Conservation (phyloP, 495 filamentous ascomycete genomes). For the Hyaloscypha hepaticicola region DNA sequence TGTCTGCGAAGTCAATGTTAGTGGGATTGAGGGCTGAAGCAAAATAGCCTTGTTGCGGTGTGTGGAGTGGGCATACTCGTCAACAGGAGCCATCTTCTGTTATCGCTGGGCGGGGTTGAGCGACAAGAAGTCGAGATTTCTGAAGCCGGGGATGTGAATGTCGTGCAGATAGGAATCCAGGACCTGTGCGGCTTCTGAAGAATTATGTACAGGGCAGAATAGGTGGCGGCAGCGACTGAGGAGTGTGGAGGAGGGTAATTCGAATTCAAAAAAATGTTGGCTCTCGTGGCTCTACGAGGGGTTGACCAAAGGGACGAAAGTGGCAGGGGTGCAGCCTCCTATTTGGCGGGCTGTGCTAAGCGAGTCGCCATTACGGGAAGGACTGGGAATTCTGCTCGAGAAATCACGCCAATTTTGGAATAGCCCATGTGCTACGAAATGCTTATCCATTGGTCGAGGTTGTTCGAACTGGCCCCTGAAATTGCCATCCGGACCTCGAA, state of each 20-base stretch:
- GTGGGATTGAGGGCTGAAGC: neutral
- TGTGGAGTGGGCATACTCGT: constrained; percentile 38
- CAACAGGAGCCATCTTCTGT: constrained; percentile 31
- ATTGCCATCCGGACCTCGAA: neutral
- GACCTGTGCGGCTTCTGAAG: neutral
- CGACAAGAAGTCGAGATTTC: neutral
- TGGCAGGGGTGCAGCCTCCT: neutral
- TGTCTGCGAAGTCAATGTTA: constrained; percentile 50
- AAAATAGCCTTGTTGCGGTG: neutral
- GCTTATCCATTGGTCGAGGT: neutral
- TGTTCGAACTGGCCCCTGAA: neutral
- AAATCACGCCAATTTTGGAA: neutral
- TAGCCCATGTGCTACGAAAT: neutral
- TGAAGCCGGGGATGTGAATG: neutral
- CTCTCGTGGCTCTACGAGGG: no score
- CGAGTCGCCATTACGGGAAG: no score
- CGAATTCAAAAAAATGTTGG: neutral
- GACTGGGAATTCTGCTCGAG: no score
- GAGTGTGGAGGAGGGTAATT: neutral
- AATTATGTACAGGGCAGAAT: neutral
- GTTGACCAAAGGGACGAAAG: neutral
- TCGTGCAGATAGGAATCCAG: neutral
- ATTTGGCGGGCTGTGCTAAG: neutral
- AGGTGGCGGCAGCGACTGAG: neutral
- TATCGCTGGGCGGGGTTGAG: neutral